These are phyloP conservation scores for Trypanosoma vivax DNA, from an alignment of 208 protist species.

Conservation along the genomic window DNA sequence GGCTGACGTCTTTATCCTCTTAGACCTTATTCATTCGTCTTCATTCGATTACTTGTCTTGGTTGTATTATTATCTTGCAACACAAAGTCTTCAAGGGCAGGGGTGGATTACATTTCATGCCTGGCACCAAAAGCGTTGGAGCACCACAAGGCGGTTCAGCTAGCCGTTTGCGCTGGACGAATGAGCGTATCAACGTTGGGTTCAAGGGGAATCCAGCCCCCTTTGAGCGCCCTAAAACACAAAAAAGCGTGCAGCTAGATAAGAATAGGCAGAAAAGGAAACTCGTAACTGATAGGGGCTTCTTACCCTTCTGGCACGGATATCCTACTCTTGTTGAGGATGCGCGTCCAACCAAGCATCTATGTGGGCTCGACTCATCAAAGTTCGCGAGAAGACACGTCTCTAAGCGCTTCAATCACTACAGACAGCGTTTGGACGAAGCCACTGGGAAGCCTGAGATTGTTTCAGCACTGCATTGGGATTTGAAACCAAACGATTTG, in stretches of 20 bases:
- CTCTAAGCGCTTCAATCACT: slow-evolving; percentile 10
- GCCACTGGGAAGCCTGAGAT: slow-evolving; percentile 59
- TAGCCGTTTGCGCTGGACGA: slow-evolving; percentile 73
- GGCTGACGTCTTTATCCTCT: too few species aligned
- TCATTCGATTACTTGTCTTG: too few species aligned
- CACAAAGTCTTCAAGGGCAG: too few species aligned
- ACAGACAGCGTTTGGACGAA: slow-evolving; percentile 44
- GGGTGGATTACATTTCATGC: too few species aligned
- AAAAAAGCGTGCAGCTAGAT: slow-evolving; percentile 41
- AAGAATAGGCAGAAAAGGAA: slow-evolving; percentile 19
- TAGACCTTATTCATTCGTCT: too few species aligned
- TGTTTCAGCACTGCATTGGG: slow-evolving; percentile 63
- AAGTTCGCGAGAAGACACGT: slow-evolving; percentile 19
- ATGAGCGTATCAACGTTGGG: slow-evolving; percentile 49
- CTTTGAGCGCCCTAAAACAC: slow-evolving; percentile 61
- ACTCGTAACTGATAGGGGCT: slow-evolving; percentile 40
- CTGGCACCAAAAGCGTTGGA: too few species aligned
- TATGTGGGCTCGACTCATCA: slow-evolving; percentile 21
- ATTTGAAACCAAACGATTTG: slow-evolving; percentile 13
- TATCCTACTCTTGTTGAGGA: slow-evolving; percentile 38
- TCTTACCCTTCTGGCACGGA: slow-evolving; percentile 64
- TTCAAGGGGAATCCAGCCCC: slow-evolving; percentile 79
- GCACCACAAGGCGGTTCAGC: slow-evolving; percentile 15
- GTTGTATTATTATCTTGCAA: too few species aligned
- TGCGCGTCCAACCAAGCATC: slow-evolving; percentile 42